These are phyloP conservation scores for Thraustochytrium striatum DNA, from an alignment of 352 stramenopile species.

Conservation along the genomic window DNA sequence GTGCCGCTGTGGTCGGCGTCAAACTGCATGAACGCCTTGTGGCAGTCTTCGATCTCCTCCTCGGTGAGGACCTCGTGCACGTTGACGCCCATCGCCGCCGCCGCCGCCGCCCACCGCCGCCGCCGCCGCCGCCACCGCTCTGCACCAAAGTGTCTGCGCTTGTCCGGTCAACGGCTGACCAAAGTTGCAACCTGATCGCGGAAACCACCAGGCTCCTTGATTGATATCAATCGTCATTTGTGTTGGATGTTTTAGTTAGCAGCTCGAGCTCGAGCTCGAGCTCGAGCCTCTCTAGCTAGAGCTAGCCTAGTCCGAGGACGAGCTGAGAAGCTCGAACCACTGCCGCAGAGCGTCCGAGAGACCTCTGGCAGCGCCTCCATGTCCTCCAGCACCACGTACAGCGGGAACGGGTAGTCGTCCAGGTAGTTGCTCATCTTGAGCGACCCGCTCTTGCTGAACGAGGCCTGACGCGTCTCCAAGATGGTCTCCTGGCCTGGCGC, in stretches of 20 bases:
- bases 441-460: conserved; percentile 91
- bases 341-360: conserved; percentile 97
- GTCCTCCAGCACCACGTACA: conserved; percentile 96
- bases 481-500: conserved; percentile 79
- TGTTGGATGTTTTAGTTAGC: too few relatives aligned
- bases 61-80: conserved; percentile 55
- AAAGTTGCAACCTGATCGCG: too few relatives aligned
- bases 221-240: too few relatives aligned
- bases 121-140: too few relatives aligned
- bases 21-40: conserved; percentile 95
- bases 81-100: conserved; percentile 49
- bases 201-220: too few relatives aligned
- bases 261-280: too few relatives aligned
- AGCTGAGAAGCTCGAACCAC: conserved; percentile 94
- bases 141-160: too few relatives aligned
- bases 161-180: too few relatives aligned
- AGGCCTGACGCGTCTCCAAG: conserved; percentile 90
- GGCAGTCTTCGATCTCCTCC: conserved; percentile 90
- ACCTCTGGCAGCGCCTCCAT: conserved; percentile 93
- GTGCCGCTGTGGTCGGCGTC: conserved; percentile 68
- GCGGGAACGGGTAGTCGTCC: conserved; percentile 99
- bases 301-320: not conserved
- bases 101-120: too few relatives aligned
- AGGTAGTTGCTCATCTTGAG: conserved; percentile 95
- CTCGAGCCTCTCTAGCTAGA: too few relatives aligned